Percentiles rank a stretch among this genome's conserved stretches.
Evolutionary conservation across 1,284 basidiomycete genomes (phyloP).

Genomic region (Ganoderma boninense): DNA sequence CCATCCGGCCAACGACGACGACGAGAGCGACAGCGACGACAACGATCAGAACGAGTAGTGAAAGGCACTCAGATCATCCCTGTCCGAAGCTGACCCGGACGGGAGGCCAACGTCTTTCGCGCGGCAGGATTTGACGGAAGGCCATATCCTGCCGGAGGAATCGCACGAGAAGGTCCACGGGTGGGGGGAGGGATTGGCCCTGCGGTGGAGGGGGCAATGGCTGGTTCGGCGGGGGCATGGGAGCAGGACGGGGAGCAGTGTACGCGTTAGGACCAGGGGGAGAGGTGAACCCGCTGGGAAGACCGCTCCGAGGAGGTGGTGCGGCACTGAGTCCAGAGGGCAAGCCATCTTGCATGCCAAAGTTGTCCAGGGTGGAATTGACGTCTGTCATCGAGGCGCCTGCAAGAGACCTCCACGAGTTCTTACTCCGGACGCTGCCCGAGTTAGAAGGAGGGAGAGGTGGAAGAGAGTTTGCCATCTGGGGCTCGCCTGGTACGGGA

Average conservation of each 20-base stretch:
- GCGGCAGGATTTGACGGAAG: slow-evolving; percentile 28
- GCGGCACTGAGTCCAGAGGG: slow-evolving; percentile 14
- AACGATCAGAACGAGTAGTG: slow-evolving; percentile 7
- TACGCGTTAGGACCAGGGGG: slow-evolving; percentile 35
- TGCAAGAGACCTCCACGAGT: slow-evolving; percentile 40
- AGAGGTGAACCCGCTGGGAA: slow-evolving; percentile 23
- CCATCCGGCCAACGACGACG: slow-evolving; percentile 2
- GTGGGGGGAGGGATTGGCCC: slow-evolving; percentile 22
- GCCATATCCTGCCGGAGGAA: slow-evolving; percentile 23
- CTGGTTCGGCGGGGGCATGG: slow-evolving; percentile 16
- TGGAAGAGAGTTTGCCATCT: slow-evolving; percentile 16
- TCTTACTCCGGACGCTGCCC: slow-evolving; percentile 26
- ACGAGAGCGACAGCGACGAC: slow-evolving; percentile 6
- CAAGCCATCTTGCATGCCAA: slow-evolving; percentile 40
- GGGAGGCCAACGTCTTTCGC: slow-evolving; percentile 24
- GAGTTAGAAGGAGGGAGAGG: slow-evolving; percentile 21
- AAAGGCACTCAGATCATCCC: slow-evolving; percentile 28
- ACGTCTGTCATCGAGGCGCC: slow-evolving; percentile 37
- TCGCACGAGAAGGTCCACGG: slow-evolving; percentile 25
- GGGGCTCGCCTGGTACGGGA: slow-evolving; percentile 16
- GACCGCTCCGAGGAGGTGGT: slow-evolving; percentile 7
- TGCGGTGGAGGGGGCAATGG: slow-evolving; percentile 27
- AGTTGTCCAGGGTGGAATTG: slow-evolving; percentile 38
- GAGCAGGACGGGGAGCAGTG: slow-evolving; percentile 27
- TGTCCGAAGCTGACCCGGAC: slow-evolving; percentile 32